Conservation (phyloP, 768 basidiomycete genomes). For the Dacryopinax primogenitus region DNA sequence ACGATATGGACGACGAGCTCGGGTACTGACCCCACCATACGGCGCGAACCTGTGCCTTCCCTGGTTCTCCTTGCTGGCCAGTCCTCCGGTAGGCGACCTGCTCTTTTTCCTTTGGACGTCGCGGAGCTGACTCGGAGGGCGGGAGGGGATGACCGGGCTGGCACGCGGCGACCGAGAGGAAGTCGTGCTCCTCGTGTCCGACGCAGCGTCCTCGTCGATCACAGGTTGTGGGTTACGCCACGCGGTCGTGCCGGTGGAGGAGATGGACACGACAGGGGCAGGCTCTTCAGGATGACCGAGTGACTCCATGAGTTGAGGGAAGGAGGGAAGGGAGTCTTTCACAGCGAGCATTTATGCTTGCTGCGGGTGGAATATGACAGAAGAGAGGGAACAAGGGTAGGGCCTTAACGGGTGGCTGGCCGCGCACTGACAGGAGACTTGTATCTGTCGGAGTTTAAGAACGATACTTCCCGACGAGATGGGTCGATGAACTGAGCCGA, state of each 20-base stretch:
- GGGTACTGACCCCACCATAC: neutral
- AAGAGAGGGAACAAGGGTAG: neutral
- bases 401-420: neutral
- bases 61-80: neutral
- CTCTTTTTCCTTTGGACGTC: neutral
- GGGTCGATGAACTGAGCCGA: neutral
- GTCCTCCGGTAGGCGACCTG: neutral
- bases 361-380: neutral
- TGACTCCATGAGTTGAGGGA: constrained; percentile 75
- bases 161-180: neutral
- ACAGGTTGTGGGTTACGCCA: neutral
- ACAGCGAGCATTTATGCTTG: constrained; percentile 1
- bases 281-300: constrained; percentile 35
- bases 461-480: neutral
- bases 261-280: neutral
- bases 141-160: constrained; percentile 1
- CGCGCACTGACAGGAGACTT: neutral
- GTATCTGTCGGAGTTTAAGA: neutral
- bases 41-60: neutral
- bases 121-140: neutral
- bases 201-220: constrained; percentile 1
- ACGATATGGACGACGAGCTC: neutral
- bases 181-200: neutral
- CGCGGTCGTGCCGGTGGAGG: neutral
- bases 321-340: constrained; percentile 52